Evolutionary conservation across 2,329 filamentous ascomycete genomes (phyloP).

Genomic region (Helminthosporium solani): DNA sequence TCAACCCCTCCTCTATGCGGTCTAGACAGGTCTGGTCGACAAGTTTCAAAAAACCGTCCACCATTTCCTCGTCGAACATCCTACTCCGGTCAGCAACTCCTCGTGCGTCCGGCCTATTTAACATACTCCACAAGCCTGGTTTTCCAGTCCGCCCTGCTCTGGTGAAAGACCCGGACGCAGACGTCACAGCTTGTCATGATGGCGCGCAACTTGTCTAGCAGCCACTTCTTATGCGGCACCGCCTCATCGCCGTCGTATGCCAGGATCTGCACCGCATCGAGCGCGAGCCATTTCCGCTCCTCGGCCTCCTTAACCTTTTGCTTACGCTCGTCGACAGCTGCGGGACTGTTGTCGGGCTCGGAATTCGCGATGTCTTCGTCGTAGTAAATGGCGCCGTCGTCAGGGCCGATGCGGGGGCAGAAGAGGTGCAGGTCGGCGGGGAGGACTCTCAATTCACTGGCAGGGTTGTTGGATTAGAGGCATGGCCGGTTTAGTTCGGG

Average conservation of each 20-base stretch:
- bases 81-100: constrained; percentile 16
- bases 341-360: constrained; percentile 29
- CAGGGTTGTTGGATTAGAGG: constrained; percentile 10
- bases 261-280: constrained; percentile 49
- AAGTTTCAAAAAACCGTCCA: constrained; percentile 45
- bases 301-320: constrained; percentile 42
- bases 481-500: no score
- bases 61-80: constrained; percentile 48
- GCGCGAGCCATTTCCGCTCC: constrained; percentile 42
- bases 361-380: constrained; percentile 47
- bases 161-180: constrained; percentile 52
- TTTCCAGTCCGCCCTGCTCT: constrained; percentile 44
- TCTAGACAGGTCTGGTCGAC: constrained; percentile 50
- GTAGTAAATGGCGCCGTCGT: constrained; percentile 42
- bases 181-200: constrained; percentile 52
- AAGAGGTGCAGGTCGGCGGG: constrained; percentile 49
- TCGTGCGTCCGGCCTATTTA: background rate
- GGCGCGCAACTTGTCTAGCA: constrained; percentile 42
- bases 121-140: constrained; percentile 41
- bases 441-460: constrained; percentile 41
- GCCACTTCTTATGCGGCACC: constrained; percentile 43
- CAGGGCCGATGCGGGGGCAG: constrained; percentile 45
- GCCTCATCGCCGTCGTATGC: constrained; percentile 52
- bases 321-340: constrained; percentile 29
- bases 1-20: constrained; percentile 47